phyloP scores from a whole-genome alignment of 768 basidiomycete genomes.

The Trametes maxima region DNA sequence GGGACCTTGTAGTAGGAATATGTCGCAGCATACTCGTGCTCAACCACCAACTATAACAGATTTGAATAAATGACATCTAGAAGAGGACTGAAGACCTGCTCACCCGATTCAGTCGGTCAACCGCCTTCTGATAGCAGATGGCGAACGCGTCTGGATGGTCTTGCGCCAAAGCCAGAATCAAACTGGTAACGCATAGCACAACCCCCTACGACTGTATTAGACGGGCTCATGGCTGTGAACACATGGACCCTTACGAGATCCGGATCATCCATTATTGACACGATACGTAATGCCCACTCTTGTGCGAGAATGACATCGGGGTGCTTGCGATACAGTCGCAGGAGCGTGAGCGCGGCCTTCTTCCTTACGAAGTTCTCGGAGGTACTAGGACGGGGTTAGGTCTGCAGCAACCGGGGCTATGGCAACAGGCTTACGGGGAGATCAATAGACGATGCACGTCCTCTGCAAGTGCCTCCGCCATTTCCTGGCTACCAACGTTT shows the following conservation, averaged over 20 bases:
- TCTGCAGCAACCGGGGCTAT: neutral
- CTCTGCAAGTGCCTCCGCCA: constrained; percentile 93
- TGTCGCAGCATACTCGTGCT: constrained; percentile 83
- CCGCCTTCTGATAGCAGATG: constrained; percentile 94
- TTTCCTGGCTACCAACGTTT: constrained; percentile 96
- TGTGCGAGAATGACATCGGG: constrained; percentile 90
- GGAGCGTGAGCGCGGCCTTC: constrained; percentile 92
- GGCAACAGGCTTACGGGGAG: constrained; percentile 67
- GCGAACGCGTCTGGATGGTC: constrained; percentile 89
- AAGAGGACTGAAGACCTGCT: constrained; percentile 26
- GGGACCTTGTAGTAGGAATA: constrained; percentile 99
- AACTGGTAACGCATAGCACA: constrained; percentile 88
- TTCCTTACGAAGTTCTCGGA: constrained; percentile 97
- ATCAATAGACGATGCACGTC: constrained; percentile 95
- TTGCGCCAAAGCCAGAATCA: constrained; percentile 93
- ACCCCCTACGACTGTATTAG: constrained; percentile 66
- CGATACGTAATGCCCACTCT: constrained; percentile 95
- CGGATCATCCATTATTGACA: constrained; percentile 93
- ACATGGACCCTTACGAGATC: constrained; percentile 60
- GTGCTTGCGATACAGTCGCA: constrained; percentile 94
- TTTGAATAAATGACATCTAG: neutral
- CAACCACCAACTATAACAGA: constrained; percentile 73
- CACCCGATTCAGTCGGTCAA: constrained; percentile 84
- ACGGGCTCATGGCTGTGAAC: neutral
- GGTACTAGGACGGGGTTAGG: constrained; percentile 54